Conservation (phyloP, 768 basidiomycete species). For the Mycena chlorophos region DNA sequence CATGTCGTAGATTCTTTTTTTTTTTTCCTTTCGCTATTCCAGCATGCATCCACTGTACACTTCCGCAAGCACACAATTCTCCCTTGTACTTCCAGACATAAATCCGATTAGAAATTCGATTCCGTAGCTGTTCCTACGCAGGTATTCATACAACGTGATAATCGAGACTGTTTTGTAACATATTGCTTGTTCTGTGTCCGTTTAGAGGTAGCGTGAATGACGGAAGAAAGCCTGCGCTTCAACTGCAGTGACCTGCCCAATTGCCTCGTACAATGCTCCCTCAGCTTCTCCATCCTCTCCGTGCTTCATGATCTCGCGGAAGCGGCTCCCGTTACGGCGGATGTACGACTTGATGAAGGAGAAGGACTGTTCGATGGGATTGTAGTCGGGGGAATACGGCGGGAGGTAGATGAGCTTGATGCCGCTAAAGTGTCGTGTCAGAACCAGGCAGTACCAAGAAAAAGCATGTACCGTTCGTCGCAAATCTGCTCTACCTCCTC, state of each 20-base stretch:
- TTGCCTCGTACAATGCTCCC: neutral
- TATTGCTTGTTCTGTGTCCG: too few relatives aligned
- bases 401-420: conserved; percentile 26
- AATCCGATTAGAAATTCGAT: too few relatives aligned
- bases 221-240: neutral
- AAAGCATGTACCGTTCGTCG: neutral
- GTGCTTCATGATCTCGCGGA: neutral
- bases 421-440: conserved; percentile 7
- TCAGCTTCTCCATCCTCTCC: neutral
- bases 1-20: too few relatives aligned
- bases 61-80: too few relatives aligned
- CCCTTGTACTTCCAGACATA: too few relatives aligned
- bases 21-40: too few relatives aligned
- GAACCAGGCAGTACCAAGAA: neutral
- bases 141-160: too few relatives aligned
- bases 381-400: conserved; percentile 33
- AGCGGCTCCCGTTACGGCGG: conserved; percentile 17
- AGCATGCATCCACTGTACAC: too few relatives aligned
- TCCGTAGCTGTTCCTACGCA: too few relatives aligned
- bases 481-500: conserved; percentile 4
- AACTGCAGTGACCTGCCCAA: neutral
- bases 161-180: too few relatives aligned
- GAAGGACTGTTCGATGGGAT: conserved; percentile 32
- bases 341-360: conserved; percentile 27
- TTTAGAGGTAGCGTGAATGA: neutral